phyloP scores from a whole-genome alignment of 2,329 filamentous ascomycete species.

The Claviceps cyperi region DNA sequence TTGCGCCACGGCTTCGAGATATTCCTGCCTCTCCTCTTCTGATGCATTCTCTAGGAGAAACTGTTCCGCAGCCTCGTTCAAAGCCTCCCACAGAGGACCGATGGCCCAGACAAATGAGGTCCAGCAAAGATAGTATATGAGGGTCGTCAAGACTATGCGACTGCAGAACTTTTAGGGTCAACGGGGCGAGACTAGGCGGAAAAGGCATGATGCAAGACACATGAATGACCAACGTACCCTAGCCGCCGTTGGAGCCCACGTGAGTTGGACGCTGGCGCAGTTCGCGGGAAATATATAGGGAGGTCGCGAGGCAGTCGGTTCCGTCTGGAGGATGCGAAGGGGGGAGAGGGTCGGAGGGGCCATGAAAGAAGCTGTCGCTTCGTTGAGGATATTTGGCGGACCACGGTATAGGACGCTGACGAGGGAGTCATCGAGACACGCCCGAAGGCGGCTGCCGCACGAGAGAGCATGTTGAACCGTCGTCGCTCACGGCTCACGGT shows the following conservation, averaged over 20 bases:
- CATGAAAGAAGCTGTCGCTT: constrained; percentile 18
- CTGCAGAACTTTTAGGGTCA: constrained; percentile 7
- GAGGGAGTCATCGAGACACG: constrained; percentile 9
- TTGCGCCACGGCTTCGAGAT: constrained; percentile 26
- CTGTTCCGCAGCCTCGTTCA: too few relatives aligned
- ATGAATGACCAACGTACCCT: constrained; percentile 1
- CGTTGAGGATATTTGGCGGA: constrained; percentile 1
- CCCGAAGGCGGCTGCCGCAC: constrained; percentile 11
- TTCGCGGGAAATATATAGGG: constrained; percentile 20
- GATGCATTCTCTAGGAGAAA: constrained; percentile 18
- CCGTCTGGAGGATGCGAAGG: constrained; percentile 8
- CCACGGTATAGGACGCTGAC: constrained; percentile 10
- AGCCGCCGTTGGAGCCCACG: constrained; percentile 4
- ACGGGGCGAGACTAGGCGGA: not conserved
- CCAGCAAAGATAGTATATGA: constrained; percentile 24
- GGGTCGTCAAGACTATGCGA: constrained; percentile 16
- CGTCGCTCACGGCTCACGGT: not conserved
- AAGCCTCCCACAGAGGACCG: constrained; percentile 24
- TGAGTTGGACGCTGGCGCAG: not conserved
- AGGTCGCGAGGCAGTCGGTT: constrained; percentile 10
- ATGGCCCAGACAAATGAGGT: constrained; percentile 31
- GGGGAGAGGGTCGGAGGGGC: constrained; percentile 12
- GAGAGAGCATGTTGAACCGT: constrained; percentile 10
- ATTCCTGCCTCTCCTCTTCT: constrained; percentile 27
- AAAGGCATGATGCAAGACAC: not conserved